Percentiles rank a stretch among this genome's conserved stretches.
These are phyloP conservation scores for Fusarium pseudoanthophilum DNA, from an alignment of 2,329 filamentous ascomycete genomes.

Conservation along the genomic window DNA sequence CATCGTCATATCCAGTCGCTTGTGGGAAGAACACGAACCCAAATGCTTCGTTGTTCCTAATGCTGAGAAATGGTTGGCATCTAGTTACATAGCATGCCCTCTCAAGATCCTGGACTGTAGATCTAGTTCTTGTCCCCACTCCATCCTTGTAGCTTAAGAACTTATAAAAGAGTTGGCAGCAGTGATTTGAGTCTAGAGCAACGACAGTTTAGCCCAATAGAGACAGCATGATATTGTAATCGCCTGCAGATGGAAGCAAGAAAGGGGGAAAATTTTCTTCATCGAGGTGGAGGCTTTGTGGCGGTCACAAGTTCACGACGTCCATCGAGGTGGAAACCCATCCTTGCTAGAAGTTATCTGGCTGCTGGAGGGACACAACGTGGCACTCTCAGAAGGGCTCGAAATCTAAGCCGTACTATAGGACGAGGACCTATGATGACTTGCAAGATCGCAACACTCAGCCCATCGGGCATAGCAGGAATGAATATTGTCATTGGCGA, in stretches of 20 bases:
- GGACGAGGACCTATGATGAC: slow-evolving; percentile 21
- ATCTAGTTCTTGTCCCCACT: slow-evolving; percentile 41
- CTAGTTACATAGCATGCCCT: neutral
- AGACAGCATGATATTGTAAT: slow-evolving; percentile 23
- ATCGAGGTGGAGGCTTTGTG: slow-evolving; percentile 44
- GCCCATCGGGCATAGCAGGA: slow-evolving; percentile 16
- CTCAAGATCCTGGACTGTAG: slow-evolving; percentile 44
- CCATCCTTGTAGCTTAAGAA: slow-evolving; percentile 29
- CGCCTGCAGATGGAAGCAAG: slow-evolving; percentile 25
- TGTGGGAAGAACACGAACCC: slow-evolving; percentile 3
- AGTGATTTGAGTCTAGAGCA: slow-evolving; percentile 24
- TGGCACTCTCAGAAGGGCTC: slow-evolving; percentile 41
- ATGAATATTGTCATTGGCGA: neutral
- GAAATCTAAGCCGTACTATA: slow-evolving; percentile 34
- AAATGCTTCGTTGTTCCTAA: slow-evolving; percentile 2
- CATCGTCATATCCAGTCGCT: slow-evolving; percentile 5
- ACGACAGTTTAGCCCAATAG: slow-evolving; percentile 10
- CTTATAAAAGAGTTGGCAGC: slow-evolving; percentile 24
- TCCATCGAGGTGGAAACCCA: slow-evolving; percentile 42
- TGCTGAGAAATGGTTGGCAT: slow-evolving; percentile 14
- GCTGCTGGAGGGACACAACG: slow-evolving; percentile 38
- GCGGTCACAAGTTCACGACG: slow-evolving; percentile 37
- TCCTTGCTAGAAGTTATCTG: slow-evolving; percentile 29
- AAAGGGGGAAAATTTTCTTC: slow-evolving; percentile 32
- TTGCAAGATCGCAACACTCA: slow-evolving; percentile 21